phyloP scores from a whole-genome alignment of 768 basidiomycete species.

The Tricholoma sp. region DNA sequence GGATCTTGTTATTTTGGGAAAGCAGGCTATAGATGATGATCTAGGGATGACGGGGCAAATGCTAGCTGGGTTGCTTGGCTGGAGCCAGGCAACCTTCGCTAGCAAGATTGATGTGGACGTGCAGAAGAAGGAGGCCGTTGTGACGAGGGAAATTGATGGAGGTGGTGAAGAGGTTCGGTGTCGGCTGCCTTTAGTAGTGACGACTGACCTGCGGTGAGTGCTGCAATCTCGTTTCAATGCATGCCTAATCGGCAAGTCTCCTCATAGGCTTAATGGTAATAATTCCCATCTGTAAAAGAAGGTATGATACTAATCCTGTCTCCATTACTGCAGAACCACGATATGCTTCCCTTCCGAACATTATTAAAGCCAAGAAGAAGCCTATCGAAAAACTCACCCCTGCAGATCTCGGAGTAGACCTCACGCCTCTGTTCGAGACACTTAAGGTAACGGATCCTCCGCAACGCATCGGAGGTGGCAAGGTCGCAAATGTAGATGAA shows the following conservation, averaged over 20 bases:
- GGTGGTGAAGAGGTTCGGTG: slow-evolving; percentile 82
- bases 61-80: slow-evolving; percentile 88
- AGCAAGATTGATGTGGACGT: slow-evolving; percentile 76
- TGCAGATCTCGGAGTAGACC: slow-evolving; percentile 78
- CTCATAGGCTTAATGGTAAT: slow-evolving; percentile 65
- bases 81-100: slow-evolving; percentile 95
- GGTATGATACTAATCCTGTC: slow-evolving; percentile 2
- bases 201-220: slow-evolving; percentile 86
- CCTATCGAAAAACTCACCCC: slow-evolving; percentile 79
- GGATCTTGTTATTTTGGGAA: slow-evolving; percentile 92
- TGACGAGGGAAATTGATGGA: slow-evolving; percentile 92
- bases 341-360: slow-evolving; percentile 95
- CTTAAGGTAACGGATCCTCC: slow-evolving; percentile 88
- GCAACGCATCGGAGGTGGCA: slow-evolving; percentile 85
- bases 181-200: slow-evolving; percentile 78
- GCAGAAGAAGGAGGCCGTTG: slow-evolving; percentile 55
- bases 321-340: slow-evolving; percentile 64
- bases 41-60: slow-evolving; percentile 95
- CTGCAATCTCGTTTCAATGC: neutral
- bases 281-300: neutral
- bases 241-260: neutral
- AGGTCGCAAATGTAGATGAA: slow-evolving; percentile 89
- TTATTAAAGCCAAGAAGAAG: slow-evolving; percentile 99
- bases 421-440: slow-evolving; percentile 77
- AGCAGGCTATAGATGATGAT: slow-evolving; percentile 98